phyloP scores from a whole-genome alignment of 345 rosid genomes.

The Populus deltoides region DNA sequence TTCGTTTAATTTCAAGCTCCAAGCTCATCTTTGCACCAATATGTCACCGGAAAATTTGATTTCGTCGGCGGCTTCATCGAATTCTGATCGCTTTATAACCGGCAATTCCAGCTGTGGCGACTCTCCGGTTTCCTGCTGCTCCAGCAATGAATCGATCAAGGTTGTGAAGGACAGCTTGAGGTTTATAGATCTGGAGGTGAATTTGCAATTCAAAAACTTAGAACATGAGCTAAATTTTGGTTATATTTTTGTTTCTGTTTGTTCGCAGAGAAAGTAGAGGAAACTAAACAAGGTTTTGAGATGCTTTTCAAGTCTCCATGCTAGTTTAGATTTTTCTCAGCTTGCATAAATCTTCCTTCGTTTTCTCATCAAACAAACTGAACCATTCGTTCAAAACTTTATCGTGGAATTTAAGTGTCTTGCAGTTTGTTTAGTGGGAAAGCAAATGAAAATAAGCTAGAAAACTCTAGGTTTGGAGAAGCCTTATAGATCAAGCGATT shows the following conservation, averaged over 20 bases:
- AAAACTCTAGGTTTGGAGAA: background rate
- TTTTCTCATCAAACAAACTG: slow-evolving; percentile 2
- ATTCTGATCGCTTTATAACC: slow-evolving; percentile 17
- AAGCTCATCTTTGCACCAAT: background rate
- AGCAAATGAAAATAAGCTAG: background rate
- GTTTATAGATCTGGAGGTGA: slow-evolving; percentile 58
- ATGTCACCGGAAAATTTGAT: background rate
- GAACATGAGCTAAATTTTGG: background rate
- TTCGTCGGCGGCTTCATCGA: slow-evolving; percentile 18
- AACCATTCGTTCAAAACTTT: background rate
- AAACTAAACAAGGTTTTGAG: background rate
- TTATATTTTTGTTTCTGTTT: slow-evolving; percentile 12
- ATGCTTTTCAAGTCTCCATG: background rate
- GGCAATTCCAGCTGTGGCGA: slow-evolving; percentile 27
- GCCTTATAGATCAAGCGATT: background rate
- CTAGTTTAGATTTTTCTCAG: background rate
- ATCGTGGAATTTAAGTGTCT: background rate
- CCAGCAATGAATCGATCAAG: slow-evolving; percentile 35
- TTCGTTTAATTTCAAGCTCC: slow-evolving; percentile 18
- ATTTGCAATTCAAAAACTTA: background rate
- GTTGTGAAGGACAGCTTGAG: slow-evolving; percentile 31
- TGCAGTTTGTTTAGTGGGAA: background rate
- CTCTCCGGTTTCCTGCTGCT: slow-evolving; percentile 24
- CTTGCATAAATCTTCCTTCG: background rate
- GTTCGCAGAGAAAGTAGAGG: slow-evolving; percentile 11